phyloP scores from a whole-genome alignment of 1,139 yeast species.

The Kazachstania sp. region DNA sequence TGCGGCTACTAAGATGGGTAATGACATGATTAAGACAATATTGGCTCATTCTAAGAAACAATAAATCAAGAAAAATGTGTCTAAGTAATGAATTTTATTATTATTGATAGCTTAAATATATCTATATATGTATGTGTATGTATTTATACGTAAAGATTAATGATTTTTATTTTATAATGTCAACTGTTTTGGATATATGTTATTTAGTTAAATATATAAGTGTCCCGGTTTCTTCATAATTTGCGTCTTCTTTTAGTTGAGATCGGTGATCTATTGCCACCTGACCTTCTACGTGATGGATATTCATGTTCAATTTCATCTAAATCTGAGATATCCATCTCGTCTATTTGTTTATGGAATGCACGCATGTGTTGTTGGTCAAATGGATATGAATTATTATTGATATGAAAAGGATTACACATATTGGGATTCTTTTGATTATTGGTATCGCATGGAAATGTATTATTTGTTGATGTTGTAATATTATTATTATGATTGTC shows the following conservation, averaged over 20 bases:
- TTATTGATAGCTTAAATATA: neutral
- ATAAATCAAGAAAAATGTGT: neutral
- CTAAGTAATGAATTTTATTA: neutral
- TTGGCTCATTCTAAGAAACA: slow-evolving; percentile 28
- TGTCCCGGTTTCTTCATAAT: too few species aligned
- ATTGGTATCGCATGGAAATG: neutral
- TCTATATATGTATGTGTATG: neutral
- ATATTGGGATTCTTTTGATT: too few species aligned
- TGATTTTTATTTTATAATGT: neutral
- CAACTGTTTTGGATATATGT: too few species aligned
- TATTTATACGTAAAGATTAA: neutral
- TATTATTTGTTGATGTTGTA: neutral
- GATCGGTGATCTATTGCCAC: neutral
- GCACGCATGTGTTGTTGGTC: neutral
- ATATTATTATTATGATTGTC: neutral
- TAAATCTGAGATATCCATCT: neutral
- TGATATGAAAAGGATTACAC: neutral
- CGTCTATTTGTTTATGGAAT: neutral
- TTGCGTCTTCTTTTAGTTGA: too few species aligned
- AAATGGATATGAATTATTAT: neutral
- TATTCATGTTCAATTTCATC: neutral
- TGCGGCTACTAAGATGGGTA: slow-evolving; percentile 86
- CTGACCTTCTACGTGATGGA: neutral
- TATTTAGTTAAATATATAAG: too few species aligned
- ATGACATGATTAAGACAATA: slow-evolving; percentile 91